Percentiles rank a stretch among this genome's conserved stretches.
phyloP scores from a whole-genome alignment of 2,329 filamentous ascomycete species.

The Didymella pomorum region DNA sequence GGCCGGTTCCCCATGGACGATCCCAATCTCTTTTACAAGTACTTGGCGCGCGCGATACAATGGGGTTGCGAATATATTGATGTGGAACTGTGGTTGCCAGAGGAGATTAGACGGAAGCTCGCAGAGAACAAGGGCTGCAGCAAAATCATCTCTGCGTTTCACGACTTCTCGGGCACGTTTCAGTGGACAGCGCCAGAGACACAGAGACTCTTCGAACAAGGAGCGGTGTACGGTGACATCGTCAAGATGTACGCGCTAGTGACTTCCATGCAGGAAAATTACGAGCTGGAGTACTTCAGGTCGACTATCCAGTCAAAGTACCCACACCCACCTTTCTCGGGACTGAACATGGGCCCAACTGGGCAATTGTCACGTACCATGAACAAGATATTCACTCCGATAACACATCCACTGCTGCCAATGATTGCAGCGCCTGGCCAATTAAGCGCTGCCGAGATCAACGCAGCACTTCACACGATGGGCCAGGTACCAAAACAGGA shows the following conservation, averaged over 20 bases:
- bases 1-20: constrained; percentile 86
- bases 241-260: constrained; percentile 92
- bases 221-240: constrained; percentile 79
- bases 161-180: constrained; percentile 85
- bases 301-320: constrained; percentile 75
- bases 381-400: constrained; percentile 86
- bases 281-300: constrained; percentile 88
- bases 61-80: constrained; percentile 93
- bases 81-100: constrained; percentile 86
- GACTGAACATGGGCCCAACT: constrained; percentile 86
- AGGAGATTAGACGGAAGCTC: constrained; percentile 72
- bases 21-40: constrained; percentile 76
- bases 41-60: constrained; percentile 83
- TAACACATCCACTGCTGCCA: constrained; percentile 84
- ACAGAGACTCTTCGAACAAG: constrained; percentile 74
- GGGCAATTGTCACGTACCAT: constrained; percentile 84
- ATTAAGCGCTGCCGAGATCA: constrained; percentile 85
- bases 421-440: constrained; percentile 87
- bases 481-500: constrained; percentile 81
- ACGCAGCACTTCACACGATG: constrained; percentile 77
- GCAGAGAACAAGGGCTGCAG: constrained; percentile 77
- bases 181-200: constrained; percentile 81
- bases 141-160: constrained; percentile 89
- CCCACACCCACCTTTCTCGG: constrained; percentile 77
- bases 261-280: constrained; percentile 83